phyloP scores from a whole-genome alignment of 2,329 filamentous ascomycete genomes.

The Paraphaeosphaeria sporulosa region DNA sequence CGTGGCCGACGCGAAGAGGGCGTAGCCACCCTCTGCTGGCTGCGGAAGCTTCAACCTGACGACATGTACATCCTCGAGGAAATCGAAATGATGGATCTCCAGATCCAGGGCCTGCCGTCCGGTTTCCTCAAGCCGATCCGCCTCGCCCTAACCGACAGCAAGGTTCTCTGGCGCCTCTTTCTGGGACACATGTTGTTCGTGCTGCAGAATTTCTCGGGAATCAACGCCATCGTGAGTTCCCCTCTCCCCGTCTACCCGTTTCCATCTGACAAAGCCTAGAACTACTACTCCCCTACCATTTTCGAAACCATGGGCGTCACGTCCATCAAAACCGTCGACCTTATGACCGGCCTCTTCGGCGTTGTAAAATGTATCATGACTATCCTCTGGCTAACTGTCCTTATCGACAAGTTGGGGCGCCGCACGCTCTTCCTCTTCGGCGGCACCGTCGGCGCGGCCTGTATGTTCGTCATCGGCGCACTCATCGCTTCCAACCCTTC shows the following conservation, averaged over 20 bases:
- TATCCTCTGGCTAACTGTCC: conserved; percentile 71
- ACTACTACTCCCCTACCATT: conserved; percentile 78
- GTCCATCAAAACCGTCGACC: conserved; percentile 65
- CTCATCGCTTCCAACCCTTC: conserved; percentile 58
- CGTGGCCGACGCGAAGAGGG: conserved; percentile 52
- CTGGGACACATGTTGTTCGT: conserved; percentile 79
- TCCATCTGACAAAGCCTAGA: conserved; percentile 31
- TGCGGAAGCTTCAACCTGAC: conserved; percentile 64
- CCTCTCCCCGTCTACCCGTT: not conserved
- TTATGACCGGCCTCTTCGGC: conserved; percentile 80
- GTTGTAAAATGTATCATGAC: conserved; percentile 70
- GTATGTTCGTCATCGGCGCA: conserved; percentile 70
- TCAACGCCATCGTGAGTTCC: conserved; percentile 66
- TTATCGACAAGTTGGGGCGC: conserved; percentile 71
- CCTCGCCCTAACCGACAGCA: conserved; percentile 46
- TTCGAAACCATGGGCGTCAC: conserved; percentile 72
- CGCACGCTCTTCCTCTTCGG: conserved; percentile 71
- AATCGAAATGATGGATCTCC: conserved; percentile 72
- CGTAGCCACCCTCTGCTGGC: conserved; percentile 64
- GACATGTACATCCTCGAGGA: conserved; percentile 78
- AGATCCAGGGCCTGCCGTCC: conserved; percentile 68
- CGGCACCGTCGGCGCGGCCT: conserved; percentile 65
- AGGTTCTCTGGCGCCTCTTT: conserved; percentile 74
- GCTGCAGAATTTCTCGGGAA: conserved; percentile 79
- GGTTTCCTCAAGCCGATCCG: conserved; percentile 71